Evolutionary conservation across 106 monocot genomes (phyloP), one percentile per base, ranked within the genome.

Genomic region (Allium sativum): DNA sequence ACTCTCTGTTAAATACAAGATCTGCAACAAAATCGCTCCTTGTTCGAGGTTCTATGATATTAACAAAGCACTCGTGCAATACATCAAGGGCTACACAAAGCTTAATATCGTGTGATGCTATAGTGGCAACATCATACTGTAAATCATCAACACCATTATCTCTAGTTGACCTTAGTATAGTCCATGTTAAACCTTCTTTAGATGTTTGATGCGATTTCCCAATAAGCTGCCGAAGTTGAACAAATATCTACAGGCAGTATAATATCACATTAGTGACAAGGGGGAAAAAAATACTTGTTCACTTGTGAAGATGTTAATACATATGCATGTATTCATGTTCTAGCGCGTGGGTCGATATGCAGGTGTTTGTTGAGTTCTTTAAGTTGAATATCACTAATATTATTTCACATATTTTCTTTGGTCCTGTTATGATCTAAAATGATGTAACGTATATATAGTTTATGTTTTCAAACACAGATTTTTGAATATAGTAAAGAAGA

Each of bases 31-130:
- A 47, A 64, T 90, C 89, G 20, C 62, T 79, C n/a, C 61, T 48
- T 9, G 78, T 90, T 17, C 84, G 84, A 53, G 84, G 72, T 59
- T 90, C 89, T 21, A 67, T 61, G 4, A 90, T 84, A 21, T 72
- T 47, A 18, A 79, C 72, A 64, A 90, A 90, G 48, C 89, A 90
- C 67, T 90, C 89, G 62, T 90, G 81, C 40, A 90, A 70, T 63
- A 85, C 69, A 67, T 82, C 72, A 31, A 90, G 62, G 21, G 89
- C 84, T 70, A 82, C 61, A 68, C 50, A 70, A 12, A 90, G 74
- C 82, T 84, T 90, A 76, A 68, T 62, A 52, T 85, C 61, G 59
- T 76, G 74, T 44, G 75, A 78, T 14, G 69, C 67, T 62, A 56
- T 65, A 10, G 68, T 74, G 63, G 70, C 67, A 20, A 43, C 41